Evolutionary conservation across 352 stramenopile genomes (phyloP).

Genomic region (Globisporangium yorkense): DNA sequence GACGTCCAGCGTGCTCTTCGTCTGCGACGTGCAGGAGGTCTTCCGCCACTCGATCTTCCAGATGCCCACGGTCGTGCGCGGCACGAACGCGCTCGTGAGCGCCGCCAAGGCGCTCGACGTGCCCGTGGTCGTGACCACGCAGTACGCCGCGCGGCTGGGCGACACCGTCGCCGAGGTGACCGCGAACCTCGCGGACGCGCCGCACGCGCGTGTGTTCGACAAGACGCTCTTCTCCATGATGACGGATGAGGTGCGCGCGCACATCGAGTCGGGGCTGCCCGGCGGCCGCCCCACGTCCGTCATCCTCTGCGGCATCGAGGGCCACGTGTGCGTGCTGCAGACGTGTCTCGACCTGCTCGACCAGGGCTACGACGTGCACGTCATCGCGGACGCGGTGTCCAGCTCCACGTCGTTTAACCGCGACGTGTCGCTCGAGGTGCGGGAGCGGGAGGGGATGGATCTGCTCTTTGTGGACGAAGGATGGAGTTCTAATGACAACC

Average conservation of each 20-base stretch:
- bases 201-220: conserved; percentile 83
- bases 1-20: conserved; percentile 84
- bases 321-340: conserved; percentile 93
- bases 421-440: conserved; percentile 85
- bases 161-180: conserved; percentile 78
- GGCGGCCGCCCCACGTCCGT: conserved; percentile 60
- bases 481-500: too few species aligned
- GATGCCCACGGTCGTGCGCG: conserved; percentile 87
- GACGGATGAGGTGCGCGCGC: conserved; percentile 86
- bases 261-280: conserved; percentile 47
- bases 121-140: conserved; percentile 93
- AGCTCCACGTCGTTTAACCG: conserved; percentile 87
- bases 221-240: conserved; percentile 99
- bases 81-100: conserved; percentile 65
- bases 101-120: conserved; percentile 86
- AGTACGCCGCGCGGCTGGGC: conserved; percentile 95
- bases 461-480: too few species aligned
- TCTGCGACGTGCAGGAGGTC: conserved; percentile 97
- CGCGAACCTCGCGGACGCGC: conserved; percentile 35
- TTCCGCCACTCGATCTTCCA: conserved; percentile 94
- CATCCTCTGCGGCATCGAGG: conserved; percentile 97
- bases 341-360: conserved; percentile 96
- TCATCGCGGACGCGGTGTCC: conserved; percentile 95
- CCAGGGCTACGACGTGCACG: conserved; percentile 94
- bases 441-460: not conserved